Conservation (phyloP, 176 grass and related monocot genomes). For the Lolium multiflorum region DNA sequence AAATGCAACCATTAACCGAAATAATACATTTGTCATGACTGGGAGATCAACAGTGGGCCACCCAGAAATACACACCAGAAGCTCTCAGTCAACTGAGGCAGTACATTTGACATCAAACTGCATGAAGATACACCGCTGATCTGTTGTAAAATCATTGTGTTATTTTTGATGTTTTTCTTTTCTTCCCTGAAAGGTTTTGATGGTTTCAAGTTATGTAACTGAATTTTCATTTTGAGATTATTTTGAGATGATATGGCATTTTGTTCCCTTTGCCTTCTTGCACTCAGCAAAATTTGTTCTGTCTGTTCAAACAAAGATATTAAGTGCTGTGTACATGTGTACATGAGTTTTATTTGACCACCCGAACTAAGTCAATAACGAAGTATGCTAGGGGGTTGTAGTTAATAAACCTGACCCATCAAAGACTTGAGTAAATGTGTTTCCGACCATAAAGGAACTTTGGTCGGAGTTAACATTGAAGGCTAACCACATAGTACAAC, state of each 20-base stretch:
- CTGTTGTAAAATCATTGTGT: conserved; percentile 42
- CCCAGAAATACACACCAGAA: conserved; percentile 1
- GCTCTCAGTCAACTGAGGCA: conserved; percentile 8
- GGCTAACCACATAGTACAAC: too few relatives aligned
- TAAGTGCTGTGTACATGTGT: not conserved
- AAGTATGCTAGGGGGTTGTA: too few relatives aligned
- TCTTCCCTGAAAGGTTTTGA: conserved; percentile 4
- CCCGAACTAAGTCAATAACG: not conserved
- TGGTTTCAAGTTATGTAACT: conserved; percentile 3
- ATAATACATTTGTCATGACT: conserved; percentile 33
- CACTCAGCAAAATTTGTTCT: not conserved
- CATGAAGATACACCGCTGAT: conserved; percentile 27
- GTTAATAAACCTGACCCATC: too few relatives aligned
- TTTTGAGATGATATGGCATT: conserved; percentile 11
- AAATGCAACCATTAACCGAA: conserved; percentile 1
- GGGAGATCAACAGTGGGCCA: conserved; percentile 26
- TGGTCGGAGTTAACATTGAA: too few relatives aligned
- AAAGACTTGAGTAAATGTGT: too few relatives aligned
- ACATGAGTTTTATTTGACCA: not conserved
- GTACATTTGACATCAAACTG: conserved; percentile 13
- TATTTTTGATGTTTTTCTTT: not conserved
- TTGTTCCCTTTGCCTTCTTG: not conserved
- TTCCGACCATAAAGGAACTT: too few relatives aligned
- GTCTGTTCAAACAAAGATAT: not conserved
- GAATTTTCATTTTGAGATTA: not conserved